Base-by-base conservation (phyloP, 169 alveolate genomes). In the Plasmodium cynomolgi region DNA sequence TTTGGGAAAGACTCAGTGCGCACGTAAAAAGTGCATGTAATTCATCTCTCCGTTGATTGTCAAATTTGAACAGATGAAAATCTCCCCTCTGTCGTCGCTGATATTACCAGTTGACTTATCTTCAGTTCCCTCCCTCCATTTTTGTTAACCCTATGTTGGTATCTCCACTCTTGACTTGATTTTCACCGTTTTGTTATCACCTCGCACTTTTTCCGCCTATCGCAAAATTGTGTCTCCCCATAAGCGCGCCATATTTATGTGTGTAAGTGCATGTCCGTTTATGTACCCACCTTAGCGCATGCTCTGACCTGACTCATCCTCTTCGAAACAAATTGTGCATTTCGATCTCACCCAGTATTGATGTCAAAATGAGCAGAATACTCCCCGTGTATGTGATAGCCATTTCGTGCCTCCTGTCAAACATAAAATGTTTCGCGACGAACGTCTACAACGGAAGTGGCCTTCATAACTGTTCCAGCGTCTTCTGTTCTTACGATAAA, bases 401-500 rank as follows among this genome's bases (percentile, higher is more conserved):
- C 44, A 73, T 47, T 86, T 17, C 44, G 56, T 77, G 26, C 83
- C 71, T 75, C 23, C 20, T 50, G 29, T 41, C 72, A 73, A 31
- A 50, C 41, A 58, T 86, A 86, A 75, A 79, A 54, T 75, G 74
- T 71, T 39, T 71, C 54, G 1, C 74, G 80, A 54, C 80, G 13
- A 13, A n/a, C 29, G 41, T 34, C 81, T 71, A 47, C 17, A 29
- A 54, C 20, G 72, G 50, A 37, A 54, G 37, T 54, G 58, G 41
- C 17, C 37, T 75, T 39, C 71, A 86, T 79, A 77, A 79, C 54
- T 86, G 93, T 86, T 86, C 88, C 68, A 86, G 81, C 81, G 41
- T 86, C 11, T 86, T 56, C 26, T 86, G 93, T 3, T 86, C 93
- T 6, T 26, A 86, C 81, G 86, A 86, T 37, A 86, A 86, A 26